Base-by-base conservation (phyloP, 192 early-diverging fungal genomes). In the Umbelopsis vinacea region DNA sequence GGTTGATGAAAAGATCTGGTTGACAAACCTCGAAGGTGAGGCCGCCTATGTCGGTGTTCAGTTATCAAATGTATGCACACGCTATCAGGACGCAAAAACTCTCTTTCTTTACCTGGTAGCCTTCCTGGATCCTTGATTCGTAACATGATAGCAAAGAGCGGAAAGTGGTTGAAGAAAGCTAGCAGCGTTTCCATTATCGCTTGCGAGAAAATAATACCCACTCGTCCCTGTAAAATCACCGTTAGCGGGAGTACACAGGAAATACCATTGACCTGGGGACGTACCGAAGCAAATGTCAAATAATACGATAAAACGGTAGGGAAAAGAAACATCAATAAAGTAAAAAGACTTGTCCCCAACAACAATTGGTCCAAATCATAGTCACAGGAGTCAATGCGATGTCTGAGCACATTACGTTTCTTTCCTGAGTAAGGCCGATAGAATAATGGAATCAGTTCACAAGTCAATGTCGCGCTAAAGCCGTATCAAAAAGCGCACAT, bases 281-380 rank as follows among this genome's bases (percentile, higher is more conserved):
- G 74, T 84, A 94, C 95, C 73, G 91, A 55, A 3, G 92, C 92
- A 87, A 98, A 98, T 4, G 94, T 89, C 19, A 94, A 66, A 69
- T 98, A 98, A 79, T 96, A 99, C 11, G 97, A 95, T 0, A 92
- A 85, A 0, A 97, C 92, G 3, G 98, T 99, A 0, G 98, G 98
- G 66, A 97, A 98, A 24, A 99, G 76, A 75, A 98, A 99, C 6
- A 92, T 89, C 40, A 98, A 82, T 52, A 99, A 75, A 0, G 95
- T 95, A 74, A 99, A 97, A 6, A 98, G 73, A 24, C 97, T 93
- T 0, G 98, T 96, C 0, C 98, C 97, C 11, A 98, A 81, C 12
- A 99, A 82, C 19, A 98, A 83, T 81, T 99, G 98, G 71, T 98
- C 98, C 22, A 98, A 72, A 74, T 91, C 93, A 77, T 96, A 99